Percentiles rank a stretch among this genome's conserved stretches.
Evolutionary conservation across 2,329 filamentous ascomycete genomes (phyloP).

Genomic region (Chrysosporium queenslandicum): DNA sequence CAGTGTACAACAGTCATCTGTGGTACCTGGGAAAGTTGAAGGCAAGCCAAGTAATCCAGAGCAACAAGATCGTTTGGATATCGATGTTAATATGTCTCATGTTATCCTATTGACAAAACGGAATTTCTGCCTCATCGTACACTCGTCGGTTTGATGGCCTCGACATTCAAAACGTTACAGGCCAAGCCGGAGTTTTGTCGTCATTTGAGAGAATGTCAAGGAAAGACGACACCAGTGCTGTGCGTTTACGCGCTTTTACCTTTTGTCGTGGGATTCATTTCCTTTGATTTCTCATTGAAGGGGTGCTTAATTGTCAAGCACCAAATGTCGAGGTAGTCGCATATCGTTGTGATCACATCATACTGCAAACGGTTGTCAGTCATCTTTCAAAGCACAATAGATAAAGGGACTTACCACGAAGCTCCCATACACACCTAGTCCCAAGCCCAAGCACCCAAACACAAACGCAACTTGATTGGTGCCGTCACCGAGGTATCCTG

Average conservation of each 20-base stretch:
- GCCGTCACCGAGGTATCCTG: constrained; percentile 60
- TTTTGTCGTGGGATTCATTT: neutral
- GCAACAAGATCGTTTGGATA: too few species aligned
- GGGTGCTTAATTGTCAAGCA: constrained; percentile 94
- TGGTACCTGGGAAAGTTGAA: too few species aligned
- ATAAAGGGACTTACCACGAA: constrained; percentile 55
- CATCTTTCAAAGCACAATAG: neutral
- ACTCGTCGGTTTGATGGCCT: neutral
- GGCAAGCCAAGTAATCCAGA: too few species aligned
- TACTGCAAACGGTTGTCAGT: constrained; percentile 38
- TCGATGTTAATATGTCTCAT: too few species aligned
- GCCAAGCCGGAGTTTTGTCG: too few species aligned
- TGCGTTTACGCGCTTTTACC: neutral
- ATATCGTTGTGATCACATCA: constrained; percentile 94
- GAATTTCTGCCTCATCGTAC: neutral
- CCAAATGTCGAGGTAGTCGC: constrained; percentile 97
- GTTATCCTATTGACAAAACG: too few species aligned
- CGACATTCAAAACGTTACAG: too few species aligned
- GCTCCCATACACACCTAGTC: constrained; percentile 86
- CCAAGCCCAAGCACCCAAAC: constrained; percentile 75
- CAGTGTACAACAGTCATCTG: too few species aligned
- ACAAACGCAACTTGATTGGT: constrained; percentile 88
- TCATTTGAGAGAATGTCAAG: too few species aligned
- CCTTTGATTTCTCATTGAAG: constrained; percentile 31
- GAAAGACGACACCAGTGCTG: neutral